These are phyloP conservation scores for Pseudogymnoascus sp. DNA, from an alignment of 2,329 filamentous ascomycete species.

Conservation along the genomic window DNA sequence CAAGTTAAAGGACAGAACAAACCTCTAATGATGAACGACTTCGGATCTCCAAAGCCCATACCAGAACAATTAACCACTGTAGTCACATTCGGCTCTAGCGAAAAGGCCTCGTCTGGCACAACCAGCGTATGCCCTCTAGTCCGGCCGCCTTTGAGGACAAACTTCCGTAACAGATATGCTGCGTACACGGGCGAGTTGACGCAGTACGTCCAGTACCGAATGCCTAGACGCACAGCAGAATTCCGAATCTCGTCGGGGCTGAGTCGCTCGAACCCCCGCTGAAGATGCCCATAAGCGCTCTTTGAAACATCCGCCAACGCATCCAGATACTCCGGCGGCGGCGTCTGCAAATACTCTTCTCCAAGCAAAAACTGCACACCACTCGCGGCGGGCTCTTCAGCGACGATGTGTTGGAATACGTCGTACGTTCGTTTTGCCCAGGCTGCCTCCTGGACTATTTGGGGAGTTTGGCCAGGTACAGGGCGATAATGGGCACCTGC, in stretches of 20 bases:
- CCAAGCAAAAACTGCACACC: conserved; percentile 33
- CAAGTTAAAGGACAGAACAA: background rate
- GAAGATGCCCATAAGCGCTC: background rate
- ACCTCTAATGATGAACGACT: conserved; percentile 35
- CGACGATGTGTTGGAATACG: conserved; percentile 30
- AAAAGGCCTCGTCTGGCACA: conserved; percentile 32
- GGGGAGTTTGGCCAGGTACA: conserved; percentile 32
- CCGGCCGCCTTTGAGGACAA: conserved; percentile 32
- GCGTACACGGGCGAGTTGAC: conserved; percentile 38
- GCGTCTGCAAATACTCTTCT: conserved; percentile 35
- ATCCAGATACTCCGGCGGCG: conserved; percentile 30
- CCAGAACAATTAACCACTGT: conserved; percentile 39
- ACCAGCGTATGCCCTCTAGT: conserved; percentile 20
- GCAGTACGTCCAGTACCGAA: conserved; percentile 33
- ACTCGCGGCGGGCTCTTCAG: conserved; percentile 26
- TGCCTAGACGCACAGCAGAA: conserved; percentile 28
- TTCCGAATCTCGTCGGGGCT: background rate
- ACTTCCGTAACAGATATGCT: conserved; percentile 33
- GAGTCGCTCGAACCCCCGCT: background rate
- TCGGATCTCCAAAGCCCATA: conserved; percentile 34
- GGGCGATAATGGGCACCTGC: conserved; percentile 41
- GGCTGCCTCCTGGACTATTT: conserved; percentile 29
- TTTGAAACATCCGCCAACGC: conserved; percentile 17
- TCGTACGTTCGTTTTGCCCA: conserved; percentile 34
- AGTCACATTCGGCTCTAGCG: conserved; percentile 27